Base-by-base conservation (phyloP, 352 stramenopile species). In the Paralagenidium karlingii region DNA sequence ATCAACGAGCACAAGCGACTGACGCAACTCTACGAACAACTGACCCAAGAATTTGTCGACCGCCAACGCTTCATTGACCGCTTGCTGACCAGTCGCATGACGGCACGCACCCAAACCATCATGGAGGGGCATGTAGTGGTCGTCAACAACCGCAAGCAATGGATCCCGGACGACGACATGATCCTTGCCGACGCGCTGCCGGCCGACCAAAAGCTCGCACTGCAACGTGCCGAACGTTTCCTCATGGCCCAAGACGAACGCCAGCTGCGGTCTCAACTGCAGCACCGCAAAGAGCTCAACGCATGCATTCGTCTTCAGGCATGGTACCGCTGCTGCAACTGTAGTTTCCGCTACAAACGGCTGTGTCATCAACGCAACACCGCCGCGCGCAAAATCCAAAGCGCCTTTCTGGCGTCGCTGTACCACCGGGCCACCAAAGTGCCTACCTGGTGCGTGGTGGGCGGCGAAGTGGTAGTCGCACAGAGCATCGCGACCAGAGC, bases 331-430 rank as follows among this genome's bases (percentile, higher is more conserved):
- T 60, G 62, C 13, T 45, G 37, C 15, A 38, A 45, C 9, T 45
- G 44, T 8, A 68, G 50, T 20, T 48, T 46, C 8, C n/a, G 25
- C 3, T 78, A 69, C 28, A 34, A 64, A 20, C 21, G 44, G 0
- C 31, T 77, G n/a, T 57, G 51, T 19, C 40, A 37, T 8, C 46
- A 38, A 7, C 60, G 69, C 0, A 40, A 49, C 26, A 41, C 45
- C 5, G 71, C 75, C 3, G 68, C 65, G n/a, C 44, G 30, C 9
- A 22, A 70, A 7, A 77, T 88, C 38, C 75, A 88, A 38, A 62
- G 67, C 34, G 74, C 71, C 36, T 88, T 84, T 49, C 71, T 83
- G 25, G 49, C 57, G 6, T 83, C 81, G 25, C 48, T 89, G n/a
- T 86, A 75, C 38, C 48, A 64, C 19, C 67, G 75, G 2, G 71